Evolutionary conservation across 768 basidiomycete genomes (phyloP), one percentile per base, ranked within the genome.

Genomic region (Dictyophora rubrovolvata): DNA sequence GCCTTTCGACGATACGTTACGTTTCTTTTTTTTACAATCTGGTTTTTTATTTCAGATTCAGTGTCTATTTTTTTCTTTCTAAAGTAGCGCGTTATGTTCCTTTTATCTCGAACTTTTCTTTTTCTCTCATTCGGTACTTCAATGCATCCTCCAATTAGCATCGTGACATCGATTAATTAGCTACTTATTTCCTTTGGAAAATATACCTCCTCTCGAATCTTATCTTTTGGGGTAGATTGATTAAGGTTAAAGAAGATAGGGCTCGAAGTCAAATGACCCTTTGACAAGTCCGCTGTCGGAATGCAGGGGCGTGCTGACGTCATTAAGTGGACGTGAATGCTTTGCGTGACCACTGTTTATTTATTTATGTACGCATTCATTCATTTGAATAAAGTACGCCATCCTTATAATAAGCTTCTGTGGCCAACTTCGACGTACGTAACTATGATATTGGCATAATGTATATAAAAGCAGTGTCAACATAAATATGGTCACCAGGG

Each of bases 71-170:
- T 77, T 79, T 74, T 83, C 42, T 82, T 67, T 73, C 67, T 28
- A 28, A 28, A 77, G 79, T 77, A 83, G 72, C 80, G 82, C 77
- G 79, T 79, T 74, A 74, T 73, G 76, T 78, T 83, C 76, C 79
- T 72, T 73, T 71, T 77, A 70, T 62, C 76, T 72, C 79, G 82
- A 80, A 82, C 78, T 78, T 75, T 75, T 75, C 75, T 75, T 28
- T 28, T 74, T 75, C 72, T 68, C 72, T 74, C 77, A 75, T 79
- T 48, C 51, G 55, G 54, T 57, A 85, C 79, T 79, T 78, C 80
- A 78, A 71, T 75, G 61, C 66, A 67, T 66, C 66, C 67, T 71
- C 64, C 68, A 75, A 28, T 56, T 47, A 37, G 22, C 48, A 34
- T 52, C 23, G 20, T 47, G 22, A 17, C 48, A 56, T 58, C 56